These are phyloP conservation scores for Apiospora sp. DNA, from an alignment of 2,329 filamentous ascomycete species.

Conservation along the genomic window DNA sequence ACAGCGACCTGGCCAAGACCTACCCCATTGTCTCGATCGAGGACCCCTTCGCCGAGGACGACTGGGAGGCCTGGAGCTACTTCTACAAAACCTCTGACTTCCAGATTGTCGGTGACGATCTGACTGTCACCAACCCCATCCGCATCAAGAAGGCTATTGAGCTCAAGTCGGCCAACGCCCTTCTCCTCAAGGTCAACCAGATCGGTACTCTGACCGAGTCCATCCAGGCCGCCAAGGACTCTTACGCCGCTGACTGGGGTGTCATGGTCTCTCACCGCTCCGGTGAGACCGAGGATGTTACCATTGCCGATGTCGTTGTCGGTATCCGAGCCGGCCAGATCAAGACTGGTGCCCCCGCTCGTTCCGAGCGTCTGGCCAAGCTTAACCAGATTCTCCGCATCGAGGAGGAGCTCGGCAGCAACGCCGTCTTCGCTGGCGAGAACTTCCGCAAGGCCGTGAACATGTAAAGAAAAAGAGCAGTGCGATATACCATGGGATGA, in stretches of 20 bases:
- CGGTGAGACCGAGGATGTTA: conserved; percentile 99
- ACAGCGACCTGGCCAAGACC: conserved; percentile 87
- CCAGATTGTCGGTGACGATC: conserved; percentile 97
- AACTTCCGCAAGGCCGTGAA: conserved; percentile 93
- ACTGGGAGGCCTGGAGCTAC: conserved; percentile 99
- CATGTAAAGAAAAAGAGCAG: conserved; percentile 66
- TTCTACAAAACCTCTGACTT: conserved; percentile 99
- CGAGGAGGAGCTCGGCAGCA: conserved; percentile 95
- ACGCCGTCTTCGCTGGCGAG: conserved; percentile 89
- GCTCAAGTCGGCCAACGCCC: conserved; percentile 97
- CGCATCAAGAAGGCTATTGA: conserved; percentile 99
- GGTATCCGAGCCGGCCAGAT: conserved; percentile 97
- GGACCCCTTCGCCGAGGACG: conserved; percentile 98
- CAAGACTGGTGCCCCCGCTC: conserved; percentile 96
- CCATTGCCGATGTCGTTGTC: conserved; percentile 97
- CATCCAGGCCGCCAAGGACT: conserved; percentile 99
- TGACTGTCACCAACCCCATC: conserved; percentile 98
- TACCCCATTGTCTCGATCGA: conserved; percentile 99
- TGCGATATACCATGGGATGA: conserved; percentile 23
- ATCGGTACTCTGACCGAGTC: conserved; percentile 99
- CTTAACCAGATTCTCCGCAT: conserved; percentile 99
- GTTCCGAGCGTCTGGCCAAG: conserved; percentile 98
- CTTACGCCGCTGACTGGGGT: conserved; percentile 93
- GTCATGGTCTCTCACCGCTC: conserved; percentile 99
- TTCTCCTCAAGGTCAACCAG: conserved; percentile 99